phyloP scores from a whole-genome alignment of 805 yeast species.

The Yarrowia divulgata region DNA sequence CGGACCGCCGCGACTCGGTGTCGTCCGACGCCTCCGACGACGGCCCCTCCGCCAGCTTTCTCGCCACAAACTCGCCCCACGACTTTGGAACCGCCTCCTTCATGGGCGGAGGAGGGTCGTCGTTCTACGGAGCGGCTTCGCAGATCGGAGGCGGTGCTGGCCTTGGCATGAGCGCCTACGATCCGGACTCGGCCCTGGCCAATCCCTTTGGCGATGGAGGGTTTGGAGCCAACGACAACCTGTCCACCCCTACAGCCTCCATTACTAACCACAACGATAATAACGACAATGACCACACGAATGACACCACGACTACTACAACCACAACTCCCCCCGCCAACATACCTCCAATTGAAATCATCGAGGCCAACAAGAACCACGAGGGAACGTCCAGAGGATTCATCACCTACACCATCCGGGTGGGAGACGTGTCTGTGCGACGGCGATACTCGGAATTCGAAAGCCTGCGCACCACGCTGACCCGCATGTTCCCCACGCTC shows the following conservation, averaged over 20 bases:
- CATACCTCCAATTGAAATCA: conserved; percentile 50
- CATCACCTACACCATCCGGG: conserved; percentile 79
- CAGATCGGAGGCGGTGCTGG: conserved; percentile 16
- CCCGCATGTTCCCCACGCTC: conserved; percentile 76
- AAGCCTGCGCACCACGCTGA: conserved; percentile 72
- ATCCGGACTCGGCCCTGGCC: conserved; percentile 10
- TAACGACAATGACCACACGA: not conserved
- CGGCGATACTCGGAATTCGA: conserved; percentile 94
- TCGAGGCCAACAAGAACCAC: conserved; percentile 84
- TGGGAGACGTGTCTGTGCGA: conserved; percentile 69
- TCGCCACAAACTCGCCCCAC: conserved; percentile 10
- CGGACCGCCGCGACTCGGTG: conserved; percentile 42
- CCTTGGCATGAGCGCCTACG: conserved; percentile 41
- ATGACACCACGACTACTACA: not conserved
- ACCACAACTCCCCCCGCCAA: not conserved
- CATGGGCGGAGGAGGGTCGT: conserved; percentile 26
- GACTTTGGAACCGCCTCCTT: conserved; percentile 28
- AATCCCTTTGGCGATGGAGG: conserved; percentile 28
- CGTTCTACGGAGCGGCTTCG: conserved; percentile 31
- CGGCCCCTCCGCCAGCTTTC: conserved; percentile 27
- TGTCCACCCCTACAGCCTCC: not conserved
- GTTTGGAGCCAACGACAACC: not conserved
- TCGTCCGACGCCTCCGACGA: conserved; percentile 18
- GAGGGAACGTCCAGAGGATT: conserved; percentile 81
- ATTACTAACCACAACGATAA: not conserved